Base-by-base conservation (phyloP, 1,284 basidiomycete genomes). In the Fomitopsis betulina region DNA sequence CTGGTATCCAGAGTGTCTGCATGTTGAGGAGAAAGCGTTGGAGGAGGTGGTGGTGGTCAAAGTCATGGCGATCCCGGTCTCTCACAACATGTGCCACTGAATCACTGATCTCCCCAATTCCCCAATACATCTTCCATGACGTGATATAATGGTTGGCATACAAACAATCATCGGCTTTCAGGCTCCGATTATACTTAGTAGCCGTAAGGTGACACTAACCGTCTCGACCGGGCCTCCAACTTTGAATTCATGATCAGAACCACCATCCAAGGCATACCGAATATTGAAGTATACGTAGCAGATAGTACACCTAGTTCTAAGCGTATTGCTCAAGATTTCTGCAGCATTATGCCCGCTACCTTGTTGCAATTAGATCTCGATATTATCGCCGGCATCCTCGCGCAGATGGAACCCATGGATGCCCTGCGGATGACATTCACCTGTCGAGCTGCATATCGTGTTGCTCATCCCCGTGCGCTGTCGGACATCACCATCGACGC, bases 1-100 rank as follows among this genome's bases (percentile, higher is more conserved):
- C 73, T 53, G 81, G 83, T 64, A 87, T 74, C 68, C 81, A 84
- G 58, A 86, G 72, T 63, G 73, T 81, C 70, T 75, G 79, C 83
- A 85, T 86, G 67, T 60, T 61, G 53, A 7, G 10, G 6, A 60
- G 35, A 32, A 35, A 10, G 49, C 19, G 49, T 51, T 32, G 30
- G 17, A 35, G 38, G 42, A 10, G 47, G 54, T 54, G 58, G 60
- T 23, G 45, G 39, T 21, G 17, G 39, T 40, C 37, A 13, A 37
- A 17, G 13, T 47, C 45, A 47, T 47, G 1, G 25, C 13, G 12
- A 47, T 10, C 9, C 25, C 42, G 42, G n/a, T n/a, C n/a, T n/a
- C n/a, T n/a, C n/a, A n/a, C n/a, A n/a, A n/a, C 21, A 43, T 43
- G 12, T 9, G 42, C 42, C 21, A 23, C 42, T 23, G 42, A 8